Percentiles rank a stretch among this genome's conserved stretches.
Conservation (phyloP, 2,329 filamentous ascomycete species). For the Epichloe coenophiala region DNA sequence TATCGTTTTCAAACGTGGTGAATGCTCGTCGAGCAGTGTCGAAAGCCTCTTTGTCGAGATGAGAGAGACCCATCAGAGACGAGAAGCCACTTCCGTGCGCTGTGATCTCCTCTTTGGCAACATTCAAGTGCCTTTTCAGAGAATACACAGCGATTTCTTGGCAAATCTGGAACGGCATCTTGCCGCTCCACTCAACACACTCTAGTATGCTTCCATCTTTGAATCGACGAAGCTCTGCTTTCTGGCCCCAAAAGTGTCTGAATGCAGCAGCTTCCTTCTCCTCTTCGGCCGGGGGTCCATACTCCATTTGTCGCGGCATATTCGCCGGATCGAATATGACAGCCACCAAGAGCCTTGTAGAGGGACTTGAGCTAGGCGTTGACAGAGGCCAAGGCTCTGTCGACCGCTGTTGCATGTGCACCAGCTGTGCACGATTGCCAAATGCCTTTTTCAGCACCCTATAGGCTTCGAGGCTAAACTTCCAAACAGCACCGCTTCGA, state of each 20-base stretch:
- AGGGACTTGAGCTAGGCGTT: slow-evolving; percentile 8
- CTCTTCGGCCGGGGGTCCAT: slow-evolving; percentile 75
- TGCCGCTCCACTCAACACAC: slow-evolving; percentile 71
- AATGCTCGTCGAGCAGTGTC: slow-evolving; percentile 58
- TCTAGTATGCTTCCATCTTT: slow-evolving; percentile 91
- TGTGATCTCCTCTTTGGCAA: slow-evolving; percentile 38
- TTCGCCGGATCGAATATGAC: slow-evolving; percentile 62
- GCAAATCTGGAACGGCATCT: slow-evolving; percentile 50
- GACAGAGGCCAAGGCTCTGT: slow-evolving; percentile 18
- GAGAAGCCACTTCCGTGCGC: slow-evolving; percentile 38
- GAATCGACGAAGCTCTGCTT: slow-evolving; percentile 84
- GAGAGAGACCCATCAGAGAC: slow-evolving; percentile 31
- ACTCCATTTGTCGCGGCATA: slow-evolving; percentile 66
- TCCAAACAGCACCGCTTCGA: slow-evolving; percentile 28
- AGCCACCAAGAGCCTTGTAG: slow-evolving; percentile 42
- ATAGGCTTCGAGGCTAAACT: slow-evolving; percentile 46
- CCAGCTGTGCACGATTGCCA: slow-evolving; percentile 56
- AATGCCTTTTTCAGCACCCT: slow-evolving; percentile 56
- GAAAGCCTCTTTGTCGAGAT: slow-evolving; percentile 45
- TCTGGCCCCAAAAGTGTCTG: slow-evolving; percentile 87
- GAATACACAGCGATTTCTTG: slow-evolving; percentile 69
- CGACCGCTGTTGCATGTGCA: slow-evolving; percentile 40
- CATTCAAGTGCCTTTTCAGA: slow-evolving; percentile 53
- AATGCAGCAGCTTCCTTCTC: slow-evolving; percentile 72
- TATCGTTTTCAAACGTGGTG: slow-evolving; percentile 57